Base-by-base conservation (phyloP, 495 filamentous ascomycete genomes). In the Hypomontagnella submonticulosa region DNA sequence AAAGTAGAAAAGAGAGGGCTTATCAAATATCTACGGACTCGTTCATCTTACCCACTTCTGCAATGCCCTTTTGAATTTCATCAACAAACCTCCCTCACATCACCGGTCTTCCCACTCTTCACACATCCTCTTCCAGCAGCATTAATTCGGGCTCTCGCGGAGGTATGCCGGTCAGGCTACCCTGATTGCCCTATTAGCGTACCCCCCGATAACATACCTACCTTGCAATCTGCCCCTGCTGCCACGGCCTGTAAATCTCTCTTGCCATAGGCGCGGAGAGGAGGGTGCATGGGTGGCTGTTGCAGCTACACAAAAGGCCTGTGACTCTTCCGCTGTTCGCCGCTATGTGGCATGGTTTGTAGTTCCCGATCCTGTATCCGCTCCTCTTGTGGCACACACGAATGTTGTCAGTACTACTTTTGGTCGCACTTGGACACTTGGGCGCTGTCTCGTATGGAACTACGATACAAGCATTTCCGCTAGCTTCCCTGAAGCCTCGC, bases 401-500 rank as follows among this genome's bases (percentile, higher is more conserved):
- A 78, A 70, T 60, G 76, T 69, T 81, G 77, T 76, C 78, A 73
- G 79, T 80, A 72, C 72, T 54, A 79, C 77, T 53, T 43, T 66
- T 69, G 69, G 79, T 81, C 73, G 61, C 77, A 81, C 79, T 69
- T 66, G 64, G 57, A 67, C 73, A 75, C 69, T 68, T 66, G 65
- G 62, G 60, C 59, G 56, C 61, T 69, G 64, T 71, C 57, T 71
- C 55, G 58, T 61, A 68, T 68, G 66, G 71, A 62, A 71, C 46
- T 58, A 69, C 72, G 61, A 63, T 73, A 71, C 70, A 60, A 53
- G 49, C 62, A 66, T 74, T 71, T 73, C 75, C 71, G 69, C 72
- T 68, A 73, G 71, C 70, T 57, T 57, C 62, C 54, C 63, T 61
- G 54, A 64, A 70, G 57, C 66, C 52, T 64, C 58, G 67, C 63